Base-by-base conservation (phyloP, 2,329 filamentous ascomycete species). In the Whalleya microplaca region DNA sequence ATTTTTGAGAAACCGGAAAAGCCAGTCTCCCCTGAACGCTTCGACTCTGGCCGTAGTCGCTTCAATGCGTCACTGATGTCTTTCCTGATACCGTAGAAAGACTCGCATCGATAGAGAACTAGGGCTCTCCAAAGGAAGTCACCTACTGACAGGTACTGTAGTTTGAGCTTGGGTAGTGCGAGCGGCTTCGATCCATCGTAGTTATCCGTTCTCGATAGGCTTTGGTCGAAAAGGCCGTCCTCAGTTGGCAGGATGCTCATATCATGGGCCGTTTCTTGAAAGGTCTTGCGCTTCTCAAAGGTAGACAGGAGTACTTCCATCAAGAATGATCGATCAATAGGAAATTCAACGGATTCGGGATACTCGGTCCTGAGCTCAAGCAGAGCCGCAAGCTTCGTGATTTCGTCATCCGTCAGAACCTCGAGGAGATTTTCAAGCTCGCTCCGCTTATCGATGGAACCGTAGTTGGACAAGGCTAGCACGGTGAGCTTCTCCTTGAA, bases 121-220 rank as follows among this genome's bases (percentile, higher is more conserved):
- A 98, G 88, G 0, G 94, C 92, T 60, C 96, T 85, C 92, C 93
- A 99, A n/a, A 99, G 77, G 66, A 99, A 99, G 73, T 99, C 95
- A 2, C 92, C 92, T 48, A 96, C 86, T 2, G 93, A 96, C 14
- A 99, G 80, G 73, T 99, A 99, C 70, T 99, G 95, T 23, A 99
- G 78, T 66, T 97, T 99, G 45, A 98, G 76, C 72, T 99, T 99
- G 2, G 95, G 95, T 43, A 99, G 86, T 2, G 95, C 91, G 55
- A 99, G 80, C 4, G 95, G 93, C 46, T 85, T 85, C 21, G 91
- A 92, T 21, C 93, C 93, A 71, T 96, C 89, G 67, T 97, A 98
- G 7, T 81, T 82, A 67, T 97, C 93, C 54, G 94, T 94, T 55
- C 92, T 85, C 53, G 93, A 75, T 51, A 96, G 83, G 21, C 86